These are phyloP conservation scores for Arabidopsis hybrid DNA, from an alignment of 441 rosid genomes.

Conservation along the genomic window DNA sequence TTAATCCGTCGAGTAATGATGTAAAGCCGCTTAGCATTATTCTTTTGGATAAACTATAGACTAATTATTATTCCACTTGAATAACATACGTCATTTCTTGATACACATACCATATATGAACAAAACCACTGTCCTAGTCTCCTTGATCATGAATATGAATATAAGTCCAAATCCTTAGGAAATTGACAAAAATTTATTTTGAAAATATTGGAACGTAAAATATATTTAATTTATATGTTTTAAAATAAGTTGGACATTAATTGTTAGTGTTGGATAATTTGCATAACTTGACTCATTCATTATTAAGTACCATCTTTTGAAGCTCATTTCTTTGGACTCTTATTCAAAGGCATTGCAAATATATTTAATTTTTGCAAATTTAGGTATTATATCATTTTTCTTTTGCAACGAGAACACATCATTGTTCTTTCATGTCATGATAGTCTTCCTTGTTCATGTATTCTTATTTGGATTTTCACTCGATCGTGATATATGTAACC, in stretches of 20 bases:
- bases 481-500: not conserved
- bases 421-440: not conserved
- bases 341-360: too few relatives aligned
- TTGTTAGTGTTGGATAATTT: not conserved
- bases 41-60: slow-evolving; percentile 12
- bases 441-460: not conserved
- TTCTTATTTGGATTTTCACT: not conserved
- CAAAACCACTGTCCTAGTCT: not conserved
- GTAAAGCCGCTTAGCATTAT: not conserved
- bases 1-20: slow-evolving; percentile 21
- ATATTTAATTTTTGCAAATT: not conserved
- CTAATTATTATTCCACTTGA: not conserved
- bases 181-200: not conserved
- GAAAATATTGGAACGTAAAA: not conserved
- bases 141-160: not conserved
- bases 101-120: not conserved
- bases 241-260: not conserved
- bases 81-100: not conserved
- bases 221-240: not conserved
- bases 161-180: not conserved
- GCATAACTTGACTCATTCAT: not conserved
- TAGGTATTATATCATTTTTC: not conserved
- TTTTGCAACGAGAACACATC: not conserved
- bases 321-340: too few relatives aligned
- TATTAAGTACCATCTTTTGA: not conserved